Evolutionary conservation across 768 basidiomycete genomes (phyloP).

Genomic region (Leucosporidium creatinivorum): DNA sequence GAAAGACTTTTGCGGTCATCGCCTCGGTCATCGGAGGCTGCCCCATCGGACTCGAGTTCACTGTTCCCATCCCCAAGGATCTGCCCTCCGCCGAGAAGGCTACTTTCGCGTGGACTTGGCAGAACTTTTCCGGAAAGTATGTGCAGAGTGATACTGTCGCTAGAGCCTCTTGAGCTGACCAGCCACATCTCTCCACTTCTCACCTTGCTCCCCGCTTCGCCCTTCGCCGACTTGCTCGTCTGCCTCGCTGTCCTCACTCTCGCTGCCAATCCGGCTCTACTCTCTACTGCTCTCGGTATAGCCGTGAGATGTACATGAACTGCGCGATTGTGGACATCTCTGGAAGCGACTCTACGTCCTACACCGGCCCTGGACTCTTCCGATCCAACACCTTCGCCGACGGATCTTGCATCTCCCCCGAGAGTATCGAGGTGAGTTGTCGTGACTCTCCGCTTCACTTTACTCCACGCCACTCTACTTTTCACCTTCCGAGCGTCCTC

Average conservation of each 20-base stretch:
- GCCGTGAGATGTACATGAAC: constrained; percentile 14
- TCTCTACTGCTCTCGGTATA: too few relatives aligned
- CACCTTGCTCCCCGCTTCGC: too few relatives aligned
- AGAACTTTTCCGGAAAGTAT: constrained; percentile 37
- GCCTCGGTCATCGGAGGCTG: constrained; percentile 42
- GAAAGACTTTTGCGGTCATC: constrained; percentile 44
- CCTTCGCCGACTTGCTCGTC: too few relatives aligned
- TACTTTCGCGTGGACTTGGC: constrained; percentile 45
- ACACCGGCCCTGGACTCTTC: constrained; percentile 25
- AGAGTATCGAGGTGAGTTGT: constrained; percentile 1
- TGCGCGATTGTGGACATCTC: constrained; percentile 25
- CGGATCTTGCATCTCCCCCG: constrained; percentile 15
- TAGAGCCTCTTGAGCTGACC: too few relatives aligned
- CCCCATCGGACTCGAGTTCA: constrained; percentile 35
- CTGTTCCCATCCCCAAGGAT: constrained; percentile 40
- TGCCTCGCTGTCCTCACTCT: too few relatives aligned
- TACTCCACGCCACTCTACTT: background rate
- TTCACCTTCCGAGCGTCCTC: background rate
- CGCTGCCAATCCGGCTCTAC: too few relatives aligned
- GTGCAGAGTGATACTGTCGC: too few relatives aligned
- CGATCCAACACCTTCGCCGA: constrained; percentile 26
- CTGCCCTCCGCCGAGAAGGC: constrained; percentile 40
- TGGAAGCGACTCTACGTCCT: constrained; percentile 9
- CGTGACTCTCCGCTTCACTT: background rate
- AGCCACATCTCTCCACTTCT: too few relatives aligned